Conservation (phyloP, 2,329 filamentous ascomycete species). For the Mariannaea elegans region DNA sequence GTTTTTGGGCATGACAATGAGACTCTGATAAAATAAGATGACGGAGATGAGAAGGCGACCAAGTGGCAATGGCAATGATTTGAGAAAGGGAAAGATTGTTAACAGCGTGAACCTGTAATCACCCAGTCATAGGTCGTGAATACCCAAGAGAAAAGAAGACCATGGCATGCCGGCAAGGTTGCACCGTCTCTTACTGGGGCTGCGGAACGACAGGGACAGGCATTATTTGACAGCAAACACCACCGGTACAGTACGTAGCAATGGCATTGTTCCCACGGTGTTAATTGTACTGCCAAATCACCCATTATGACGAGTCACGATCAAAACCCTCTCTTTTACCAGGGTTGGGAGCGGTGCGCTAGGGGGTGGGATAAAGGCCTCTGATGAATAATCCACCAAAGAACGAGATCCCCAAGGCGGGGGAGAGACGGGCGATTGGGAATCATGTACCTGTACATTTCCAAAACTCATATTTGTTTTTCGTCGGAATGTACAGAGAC, state of each 20-base stretch:
- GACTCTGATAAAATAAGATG: no score
- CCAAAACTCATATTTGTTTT: background rate
- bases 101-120: no score
- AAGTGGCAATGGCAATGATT: no score
- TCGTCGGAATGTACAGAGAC: background rate
- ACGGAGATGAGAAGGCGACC: no score
- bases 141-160: no score
- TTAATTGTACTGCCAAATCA: slow-evolving; percentile 14
- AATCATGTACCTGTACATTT: slow-evolving; percentile 7
- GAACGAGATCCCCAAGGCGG: slow-evolving; percentile 11
- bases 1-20: no score
- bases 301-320: slow-evolving; percentile 23
- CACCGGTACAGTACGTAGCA: background rate
- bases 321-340: background rate
- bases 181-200: background rate
- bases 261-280: background rate
- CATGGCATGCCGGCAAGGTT: no score
- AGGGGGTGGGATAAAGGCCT: background rate
- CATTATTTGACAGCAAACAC: slow-evolving; percentile 10
- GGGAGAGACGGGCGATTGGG: slow-evolving; percentile 4
- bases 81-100: no score
- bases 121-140: no score
- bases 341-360: no score
- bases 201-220: background rate
- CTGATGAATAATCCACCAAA: slow-evolving; percentile 25